Base-by-base conservation (phyloP, 176 grass and related monocot genomes). In the Tillandsia fasciculata region DNA sequence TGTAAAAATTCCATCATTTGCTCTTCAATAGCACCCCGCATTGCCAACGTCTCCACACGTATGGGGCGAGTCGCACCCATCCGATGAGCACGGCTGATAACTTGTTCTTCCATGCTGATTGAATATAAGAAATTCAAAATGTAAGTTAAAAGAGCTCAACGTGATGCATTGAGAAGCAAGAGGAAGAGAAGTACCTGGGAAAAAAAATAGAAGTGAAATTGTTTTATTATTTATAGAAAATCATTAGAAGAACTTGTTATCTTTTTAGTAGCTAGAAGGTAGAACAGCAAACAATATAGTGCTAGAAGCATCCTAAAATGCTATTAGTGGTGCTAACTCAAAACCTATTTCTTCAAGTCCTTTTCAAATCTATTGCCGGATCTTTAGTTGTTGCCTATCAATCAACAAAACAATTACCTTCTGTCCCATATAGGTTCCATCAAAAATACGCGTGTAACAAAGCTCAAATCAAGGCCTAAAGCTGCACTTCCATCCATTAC, bases 351-450 rank as follows among this genome's bases (percentile, higher is more conserved):
- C 13, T 61, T 18, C 1, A 18, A 61, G 56, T 61, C 22, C 56
- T 61, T 59, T 59, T 61, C 56, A 61, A 18, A 61, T 61, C 8
- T 17, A 61, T 18, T 18, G 22, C 2, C 4, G 17, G 22, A 83
- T 42, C n/a, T 66, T 10, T 63, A 2, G 33, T 64, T 54, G 53
- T 56, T 53, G 51, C 0, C 3, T 49, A 2, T 23, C 63, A 13
- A n/a, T 48, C 47, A 61, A 42, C 2, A 70, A 10, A 51, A 29
- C 52, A 22, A 73, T 74, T 84, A 88, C 93, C 93, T 97, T 76
- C 89, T 89, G 56, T 97, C 89, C 93, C 93, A 97, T 73, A 97
- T 97, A 69, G 93, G 93, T 80, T 97, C 93, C 93, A 97, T 97
- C 70, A 97, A 83, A 69, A 97, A 97, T 70, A 97, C 93, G 75